phyloP scores from a whole-genome alignment of 2,329 filamentous ascomycete species.

The Apiospora arundinis region DNA sequence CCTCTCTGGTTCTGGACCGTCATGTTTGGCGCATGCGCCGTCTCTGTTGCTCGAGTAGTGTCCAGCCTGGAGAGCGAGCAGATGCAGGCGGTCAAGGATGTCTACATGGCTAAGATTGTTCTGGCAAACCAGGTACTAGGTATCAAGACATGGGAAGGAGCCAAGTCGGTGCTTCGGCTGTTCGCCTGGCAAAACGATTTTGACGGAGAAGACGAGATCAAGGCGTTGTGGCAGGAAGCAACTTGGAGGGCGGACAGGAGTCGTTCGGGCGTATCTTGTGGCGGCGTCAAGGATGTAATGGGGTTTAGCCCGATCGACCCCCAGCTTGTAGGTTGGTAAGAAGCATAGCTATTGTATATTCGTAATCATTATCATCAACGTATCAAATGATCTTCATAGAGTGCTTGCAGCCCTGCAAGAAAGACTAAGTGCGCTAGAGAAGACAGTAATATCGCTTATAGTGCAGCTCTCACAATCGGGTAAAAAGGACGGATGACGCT shows the following conservation, averaged over 20 bases:
- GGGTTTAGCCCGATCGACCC: slow-evolving; percentile 2
- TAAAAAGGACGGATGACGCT: not conserved
- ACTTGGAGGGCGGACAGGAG: slow-evolving; percentile 33
- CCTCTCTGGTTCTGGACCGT: slow-evolving; percentile 54
- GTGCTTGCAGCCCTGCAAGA: not conserved
- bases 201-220: slow-evolving; percentile 47
- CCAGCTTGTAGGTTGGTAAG: slow-evolving; percentile 21
- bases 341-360: not conserved
- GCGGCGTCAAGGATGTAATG: not conserved
- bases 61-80: slow-evolving; percentile 45
- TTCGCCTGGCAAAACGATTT: slow-evolving; percentile 49
- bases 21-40: slow-evolving; percentile 52
- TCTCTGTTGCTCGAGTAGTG: slow-evolving; percentile 44
- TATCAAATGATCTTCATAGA: not conserved
- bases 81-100: slow-evolving; percentile 44
- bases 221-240: slow-evolving; percentile 50
- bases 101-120: slow-evolving; percentile 50
- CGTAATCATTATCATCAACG: not conserved
- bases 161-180: slow-evolving; percentile 44
- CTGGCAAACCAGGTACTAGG: slow-evolving; percentile 46
- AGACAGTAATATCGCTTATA: not conserved
- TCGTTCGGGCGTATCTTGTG: slow-evolving; percentile 7
- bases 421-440: not conserved
- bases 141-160: slow-evolving; percentile 47
- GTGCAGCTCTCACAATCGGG: not conserved